These are phyloP conservation scores for Ricinus communis DNA, from an alignment of 345 rosid genomes.

Conservation along the genomic window DNA sequence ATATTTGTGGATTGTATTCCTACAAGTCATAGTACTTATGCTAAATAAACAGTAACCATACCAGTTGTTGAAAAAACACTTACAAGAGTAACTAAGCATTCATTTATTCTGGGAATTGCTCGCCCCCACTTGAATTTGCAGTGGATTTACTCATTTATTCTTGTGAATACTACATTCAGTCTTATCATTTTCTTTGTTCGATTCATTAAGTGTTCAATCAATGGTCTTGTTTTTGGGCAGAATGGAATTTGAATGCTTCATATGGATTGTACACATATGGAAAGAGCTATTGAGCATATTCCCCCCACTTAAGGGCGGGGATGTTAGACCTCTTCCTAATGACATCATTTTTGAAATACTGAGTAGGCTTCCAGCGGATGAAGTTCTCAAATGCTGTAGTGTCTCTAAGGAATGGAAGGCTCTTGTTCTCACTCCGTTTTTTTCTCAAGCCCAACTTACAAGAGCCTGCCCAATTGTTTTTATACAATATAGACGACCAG, in stretches of 20 bases:
- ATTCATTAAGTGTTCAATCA: too few relatives aligned
- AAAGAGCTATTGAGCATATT: neutral
- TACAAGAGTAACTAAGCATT: too few relatives aligned
- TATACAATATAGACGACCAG: neutral
- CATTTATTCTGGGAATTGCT: too few relatives aligned
- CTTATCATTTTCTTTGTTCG: too few relatives aligned
- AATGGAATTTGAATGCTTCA: neutral
- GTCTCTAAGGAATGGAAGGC: neutral
- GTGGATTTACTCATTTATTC: too few relatives aligned
- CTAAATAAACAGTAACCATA: too few relatives aligned
- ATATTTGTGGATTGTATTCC: too few relatives aligned
- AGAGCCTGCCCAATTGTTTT: neutral
- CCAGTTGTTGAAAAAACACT: too few relatives aligned
- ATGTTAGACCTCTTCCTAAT: neutral
- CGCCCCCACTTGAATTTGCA: too few relatives aligned
- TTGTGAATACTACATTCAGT: too few relatives aligned
- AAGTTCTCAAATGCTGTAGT: neutral
- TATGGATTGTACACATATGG: neutral
- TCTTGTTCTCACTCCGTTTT: neutral
- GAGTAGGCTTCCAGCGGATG: constrained; percentile 1
- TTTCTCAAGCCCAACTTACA: neutral
- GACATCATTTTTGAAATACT: constrained; percentile 5
- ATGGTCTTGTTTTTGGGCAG: too few relatives aligned
- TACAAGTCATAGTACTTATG: too few relatives aligned
- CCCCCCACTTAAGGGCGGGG: neutral